These are phyloP conservation scores for Lithohypha guttulata DNA, from an alignment of 2,329 filamentous ascomycete species.

Conservation along the genomic window DNA sequence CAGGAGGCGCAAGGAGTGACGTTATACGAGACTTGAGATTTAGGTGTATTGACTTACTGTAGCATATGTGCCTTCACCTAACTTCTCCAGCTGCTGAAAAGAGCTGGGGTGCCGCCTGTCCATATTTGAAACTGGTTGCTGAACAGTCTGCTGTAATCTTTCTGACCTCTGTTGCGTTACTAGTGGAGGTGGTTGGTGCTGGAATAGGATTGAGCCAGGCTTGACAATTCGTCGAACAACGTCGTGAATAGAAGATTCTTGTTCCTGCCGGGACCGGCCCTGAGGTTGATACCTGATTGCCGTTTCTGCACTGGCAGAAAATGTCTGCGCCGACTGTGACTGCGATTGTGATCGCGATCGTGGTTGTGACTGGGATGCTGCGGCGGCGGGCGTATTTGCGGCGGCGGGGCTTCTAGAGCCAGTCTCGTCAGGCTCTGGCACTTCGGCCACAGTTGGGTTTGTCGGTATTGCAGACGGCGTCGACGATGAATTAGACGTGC, in stretches of 20 bases:
- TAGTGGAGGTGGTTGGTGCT: slow-evolving; percentile 13
- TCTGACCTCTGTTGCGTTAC: slow-evolving; percentile 12
- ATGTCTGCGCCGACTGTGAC: neutral
- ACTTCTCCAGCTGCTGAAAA: slow-evolving; percentile 97
- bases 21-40: too few species aligned
- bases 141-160: slow-evolving; percentile 14
- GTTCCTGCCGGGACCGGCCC: neutral
- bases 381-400: neutral
- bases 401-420: neutral
- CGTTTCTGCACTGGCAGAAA: slow-evolving; percentile 11
- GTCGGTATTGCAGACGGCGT: slow-evolving; percentile 15
- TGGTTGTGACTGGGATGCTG: neutral
- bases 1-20: too few species aligned
- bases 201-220: slow-evolving; percentile 21
- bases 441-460: slow-evolving; percentile 12
- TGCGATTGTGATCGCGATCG: neutral
- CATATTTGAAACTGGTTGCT: slow-evolving; percentile 43
- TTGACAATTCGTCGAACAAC: slow-evolving; percentile 21
- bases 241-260: slow-evolving; percentile 6
- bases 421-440: too few species aligned
- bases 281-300: slow-evolving; percentile 3
- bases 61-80: slow-evolving; percentile 96
- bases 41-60: slow-evolving; percentile 64
- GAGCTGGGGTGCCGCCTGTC: slow-evolving; percentile 90
- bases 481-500: slow-evolving; percentile 12